Conservation (phyloP, 805 yeast genomes). For the Metschnikowia matae region DNA sequence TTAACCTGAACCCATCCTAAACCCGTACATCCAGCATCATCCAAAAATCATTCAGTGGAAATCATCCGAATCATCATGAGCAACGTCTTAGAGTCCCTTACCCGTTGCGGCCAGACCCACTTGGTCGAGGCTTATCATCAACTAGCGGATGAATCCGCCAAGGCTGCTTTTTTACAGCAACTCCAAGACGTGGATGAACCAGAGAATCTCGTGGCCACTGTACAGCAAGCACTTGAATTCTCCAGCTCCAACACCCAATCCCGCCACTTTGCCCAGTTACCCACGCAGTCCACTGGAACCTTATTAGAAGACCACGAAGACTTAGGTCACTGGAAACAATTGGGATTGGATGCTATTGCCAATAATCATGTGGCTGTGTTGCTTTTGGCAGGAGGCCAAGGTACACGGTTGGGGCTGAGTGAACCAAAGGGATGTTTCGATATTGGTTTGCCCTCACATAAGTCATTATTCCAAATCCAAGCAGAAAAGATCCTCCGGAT, state of each 20-base stretch:
- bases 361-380: slow-evolving; percentile 80
- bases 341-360: slow-evolving; percentile 68
- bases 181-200: slow-evolving; percentile 43
- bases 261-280: slow-evolving; percentile 45
- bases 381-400: slow-evolving; percentile 98
- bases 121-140: slow-evolving; percentile 46
- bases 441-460: slow-evolving; percentile 77
- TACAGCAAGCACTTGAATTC: slow-evolving; percentile 44
- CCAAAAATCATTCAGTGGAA: too few species aligned
- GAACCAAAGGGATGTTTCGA: slow-evolving; percentile 94
- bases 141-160: slow-evolving; percentile 29
- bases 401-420: slow-evolving; percentile 86
- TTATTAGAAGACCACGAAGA: slow-evolving; percentile 39
- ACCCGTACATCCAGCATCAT: too few species aligned
- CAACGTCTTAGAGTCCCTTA: neutral
- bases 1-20: neutral
- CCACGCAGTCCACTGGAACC: slow-evolving; percentile 43
- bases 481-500: slow-evolving; percentile 75
- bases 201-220: slow-evolving; percentile 34
- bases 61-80: neutral
- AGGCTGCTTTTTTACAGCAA: slow-evolving; percentile 36
- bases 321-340: slow-evolving; percentile 35
- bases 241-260: slow-evolving; percentile 19
- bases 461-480: slow-evolving; percentile 86
- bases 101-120: slow-evolving; percentile 43